A percentile compares a stretch with the other conserved stretches of the same genome.
phyloP scores from a whole-genome alignment of 2,329 filamentous ascomycete species.

The Emergomyces orientalis region DNA sequence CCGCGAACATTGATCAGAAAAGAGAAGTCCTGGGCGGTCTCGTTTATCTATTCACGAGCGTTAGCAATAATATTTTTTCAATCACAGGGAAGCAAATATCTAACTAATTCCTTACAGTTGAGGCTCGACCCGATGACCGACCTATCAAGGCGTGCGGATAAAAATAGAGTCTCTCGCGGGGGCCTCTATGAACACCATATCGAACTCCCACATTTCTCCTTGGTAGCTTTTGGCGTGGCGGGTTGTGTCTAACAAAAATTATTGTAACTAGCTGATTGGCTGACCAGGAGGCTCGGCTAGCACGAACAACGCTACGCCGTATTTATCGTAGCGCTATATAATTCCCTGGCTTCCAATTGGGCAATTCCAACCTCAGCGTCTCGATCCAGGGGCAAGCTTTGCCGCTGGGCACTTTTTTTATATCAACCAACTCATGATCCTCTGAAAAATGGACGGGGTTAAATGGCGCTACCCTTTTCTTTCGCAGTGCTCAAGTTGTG shows the following conservation, averaged over 20 bases:
- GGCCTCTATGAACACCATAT: not conserved
- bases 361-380: constrained; percentile 1
- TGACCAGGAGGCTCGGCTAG: not conserved
- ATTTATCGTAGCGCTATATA: not conserved
- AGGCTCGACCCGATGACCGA: not conserved
- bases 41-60: not conserved
- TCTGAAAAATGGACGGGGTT: not conserved
- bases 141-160: not conserved
- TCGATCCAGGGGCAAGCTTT: not conserved
- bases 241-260: not conserved
- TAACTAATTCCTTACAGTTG: not conserved
- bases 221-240: not conserved
- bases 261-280: not conserved
- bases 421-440: not conserved
- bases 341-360: not conserved
- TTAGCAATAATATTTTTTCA: not conserved
- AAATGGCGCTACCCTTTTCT: not conserved
- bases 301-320: not conserved
- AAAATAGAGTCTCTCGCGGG: not conserved
- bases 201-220: not conserved
- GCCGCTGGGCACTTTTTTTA: not conserved
- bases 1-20: not conserved
- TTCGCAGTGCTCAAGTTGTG: too few species aligned
- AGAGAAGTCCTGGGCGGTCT: not conserved
- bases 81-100: not conserved